These are phyloP conservation scores for Fusarium sp. DNA, from an alignment of 2,329 filamentous ascomycete genomes.

Conservation along the genomic window DNA sequence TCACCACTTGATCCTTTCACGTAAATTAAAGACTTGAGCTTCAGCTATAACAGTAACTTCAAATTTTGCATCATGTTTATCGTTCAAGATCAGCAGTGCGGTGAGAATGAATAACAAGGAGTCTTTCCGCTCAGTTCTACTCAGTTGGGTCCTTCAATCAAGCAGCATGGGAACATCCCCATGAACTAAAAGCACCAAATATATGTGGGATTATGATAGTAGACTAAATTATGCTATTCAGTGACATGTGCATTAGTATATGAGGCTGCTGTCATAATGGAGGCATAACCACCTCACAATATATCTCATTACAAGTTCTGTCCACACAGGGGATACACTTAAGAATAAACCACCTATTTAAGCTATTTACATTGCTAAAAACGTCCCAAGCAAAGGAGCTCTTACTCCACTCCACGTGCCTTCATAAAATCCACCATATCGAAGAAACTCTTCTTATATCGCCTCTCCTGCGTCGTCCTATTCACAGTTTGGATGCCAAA, in stretches of 20 bases:
- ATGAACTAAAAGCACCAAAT: not conserved
- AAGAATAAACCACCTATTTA: not conserved
- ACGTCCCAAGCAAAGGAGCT: too few relatives aligned
- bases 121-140: too few relatives aligned
- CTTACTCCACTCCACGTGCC: conserved; percentile 48
- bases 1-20: not conserved
- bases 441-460: conserved; percentile 72
- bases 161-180: too few relatives aligned
- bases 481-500: conserved; percentile 73
- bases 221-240: too few relatives aligned
- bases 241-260: not conserved
- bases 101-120: not conserved
- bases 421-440: conserved; percentile 69
- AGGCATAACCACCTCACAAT: too few relatives aligned
- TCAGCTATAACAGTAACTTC: too few relatives aligned
- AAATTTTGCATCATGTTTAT: too few relatives aligned
- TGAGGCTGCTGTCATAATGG: not conserved
- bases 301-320: not conserved
- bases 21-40: not conserved
- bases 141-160: too few relatives aligned
- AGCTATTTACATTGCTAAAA: not conserved
- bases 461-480: conserved; percentile 64
- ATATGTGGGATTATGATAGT: not conserved
- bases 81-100: too few relatives aligned
- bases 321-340: not conserved